Percentiles rank a stretch among this genome's conserved stretches.
phyloP scores from a whole-genome alignment of 345 rosid species.

The Gossypium bickii region DNA sequence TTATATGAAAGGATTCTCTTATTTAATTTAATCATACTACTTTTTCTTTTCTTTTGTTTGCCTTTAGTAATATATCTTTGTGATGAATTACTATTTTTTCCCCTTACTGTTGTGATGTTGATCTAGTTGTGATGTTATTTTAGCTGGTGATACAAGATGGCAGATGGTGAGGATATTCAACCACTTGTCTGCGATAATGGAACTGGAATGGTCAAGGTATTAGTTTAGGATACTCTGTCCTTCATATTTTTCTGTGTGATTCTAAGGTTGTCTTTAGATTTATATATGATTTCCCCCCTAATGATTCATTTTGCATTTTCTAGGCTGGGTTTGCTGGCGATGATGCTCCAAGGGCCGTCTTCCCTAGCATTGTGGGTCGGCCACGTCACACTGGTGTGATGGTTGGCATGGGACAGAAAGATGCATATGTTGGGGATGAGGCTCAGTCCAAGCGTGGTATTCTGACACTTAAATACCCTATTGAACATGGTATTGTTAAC shows the following conservation, averaged over 20 bases:
- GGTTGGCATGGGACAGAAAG: constrained; percentile 68
- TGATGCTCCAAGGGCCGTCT: constrained; percentile 73
- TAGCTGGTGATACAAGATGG: constrained; percentile 39
- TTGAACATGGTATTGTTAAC: constrained; percentile 62
- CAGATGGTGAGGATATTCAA: constrained; percentile 59
- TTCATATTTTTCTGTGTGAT: neutral
- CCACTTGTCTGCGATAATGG: constrained; percentile 68
- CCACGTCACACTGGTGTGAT: constrained; percentile 68
- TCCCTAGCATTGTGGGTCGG: constrained; percentile 66
- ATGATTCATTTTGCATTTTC: neutral
- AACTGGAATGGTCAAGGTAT: constrained; percentile 66
- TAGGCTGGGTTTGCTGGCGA: constrained; percentile 75
- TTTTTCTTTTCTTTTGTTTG: no score
- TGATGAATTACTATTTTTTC: neutral
- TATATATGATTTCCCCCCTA: neutral
- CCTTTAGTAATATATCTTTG: neutral
- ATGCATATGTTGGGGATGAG: constrained; percentile 65
- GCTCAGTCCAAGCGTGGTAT: constrained; percentile 75
- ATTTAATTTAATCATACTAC: neutral
- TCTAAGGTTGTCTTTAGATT: constrained; percentile 2
- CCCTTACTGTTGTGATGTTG: constrained; percentile 23
- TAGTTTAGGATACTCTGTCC: neutral
- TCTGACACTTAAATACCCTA: constrained; percentile 58
- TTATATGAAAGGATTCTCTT: neutral
- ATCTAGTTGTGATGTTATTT: constrained; percentile 11